Base-by-base conservation (phyloP, 1,284 basidiomycete species). In the Tylopilus sp. region DNA sequence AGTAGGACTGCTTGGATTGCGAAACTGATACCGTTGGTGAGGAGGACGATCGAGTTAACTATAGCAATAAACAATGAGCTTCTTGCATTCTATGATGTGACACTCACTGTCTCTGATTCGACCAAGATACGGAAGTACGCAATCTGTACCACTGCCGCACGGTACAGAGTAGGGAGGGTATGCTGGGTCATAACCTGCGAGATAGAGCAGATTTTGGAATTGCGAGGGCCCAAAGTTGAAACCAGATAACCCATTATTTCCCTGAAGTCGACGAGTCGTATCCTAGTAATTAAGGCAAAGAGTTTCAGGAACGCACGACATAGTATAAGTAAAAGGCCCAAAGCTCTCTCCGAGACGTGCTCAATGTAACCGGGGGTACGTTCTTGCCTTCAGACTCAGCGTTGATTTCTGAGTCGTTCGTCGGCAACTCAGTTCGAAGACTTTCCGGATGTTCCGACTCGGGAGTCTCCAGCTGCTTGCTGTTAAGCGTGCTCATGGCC, bases 201-300 rank as follows among this genome's bases (percentile, higher is more conserved):
- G 81, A 73, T 86, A 92, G 49, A 93, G 82, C 58, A 93, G 77
- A 74, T 93, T 93, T 76, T 93, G 91, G 75, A 92, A 92, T 71
- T 92, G 90, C 16, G 89, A 90, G 3, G 90, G 91, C 9, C 90
- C 91, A 78, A 90, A 92, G 72, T 92, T 92, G 83, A 93, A 93
- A 7, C 89, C 90, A 4, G 89, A 86, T 29, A 92, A 80, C 2
- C 92, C 92, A 56, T 87, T 91, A 70, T 93, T 93, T 49, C 91
- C 92, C 80, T 86, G 29, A 13, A 36, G 19, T 26, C 10, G 53
- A 63, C n/a, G 29, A 1, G 2, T 5, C 1, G n/a, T 32, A 13
- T 18, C 13, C 36, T 7, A 47, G 19, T 8, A 64, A 10, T 5
- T 6, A 12, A 32, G 29, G 29, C 19, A n/a, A 24, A 49, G n/a